phyloP scores from a whole-genome alignment of 495 filamentous ascomycete genomes.

The Penicillium coffeae region DNA sequence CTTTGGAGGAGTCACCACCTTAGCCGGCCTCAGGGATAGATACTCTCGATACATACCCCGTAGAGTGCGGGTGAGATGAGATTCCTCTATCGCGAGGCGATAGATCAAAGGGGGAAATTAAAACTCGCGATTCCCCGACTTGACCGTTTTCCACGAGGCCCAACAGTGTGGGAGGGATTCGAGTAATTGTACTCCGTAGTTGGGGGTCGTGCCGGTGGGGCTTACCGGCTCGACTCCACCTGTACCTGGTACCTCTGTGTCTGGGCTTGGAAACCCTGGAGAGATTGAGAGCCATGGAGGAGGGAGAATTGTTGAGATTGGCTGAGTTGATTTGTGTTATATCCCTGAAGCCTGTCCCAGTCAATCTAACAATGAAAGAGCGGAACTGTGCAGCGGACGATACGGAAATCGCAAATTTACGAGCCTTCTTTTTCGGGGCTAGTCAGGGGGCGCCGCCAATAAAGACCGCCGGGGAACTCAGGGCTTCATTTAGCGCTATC shows the following conservation, averaged over 20 bases:
- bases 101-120: background rate
- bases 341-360: background rate
- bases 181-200: background rate
- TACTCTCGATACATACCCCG: background rate
- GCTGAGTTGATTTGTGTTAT: background rate
- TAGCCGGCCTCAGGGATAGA: background rate
- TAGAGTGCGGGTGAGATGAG: background rate
- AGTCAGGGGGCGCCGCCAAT: constrained; percentile 25
- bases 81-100: no score
- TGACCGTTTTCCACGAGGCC: background rate
- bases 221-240: constrained; percentile 4
- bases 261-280: background rate
- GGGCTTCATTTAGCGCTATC: constrained; percentile 8
- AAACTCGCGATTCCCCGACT: background rate
- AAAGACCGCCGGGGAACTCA: constrained; percentile 7
- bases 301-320: no score
- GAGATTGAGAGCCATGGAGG: no score
- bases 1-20: background rate
- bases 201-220: constrained; percentile 1
- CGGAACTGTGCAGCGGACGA: background rate
- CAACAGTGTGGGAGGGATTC: background rate
- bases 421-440: background rate
- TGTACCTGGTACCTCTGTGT: background rate
- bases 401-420: constrained; percentile 7
- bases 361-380: background rate